Evolutionary conservation across 2,329 filamentous ascomycete genomes (phyloP).

Genomic region (Neophaeococcomyces aloes): DNA sequence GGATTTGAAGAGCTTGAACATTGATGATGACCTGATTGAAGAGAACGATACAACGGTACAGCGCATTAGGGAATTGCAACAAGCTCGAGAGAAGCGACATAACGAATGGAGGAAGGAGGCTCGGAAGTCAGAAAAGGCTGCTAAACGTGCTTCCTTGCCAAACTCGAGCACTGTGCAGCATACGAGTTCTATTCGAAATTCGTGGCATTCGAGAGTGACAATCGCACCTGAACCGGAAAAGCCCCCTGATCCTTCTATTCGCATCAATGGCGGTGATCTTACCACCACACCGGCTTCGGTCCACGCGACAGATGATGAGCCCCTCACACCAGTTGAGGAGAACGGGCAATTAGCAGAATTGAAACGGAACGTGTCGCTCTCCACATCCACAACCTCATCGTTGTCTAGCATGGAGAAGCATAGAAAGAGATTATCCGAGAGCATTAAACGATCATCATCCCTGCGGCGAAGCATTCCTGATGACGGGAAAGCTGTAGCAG

Average conservation of each 20-base stretch:
- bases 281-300: slow-evolving; percentile 15
- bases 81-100: slow-evolving; percentile 41
- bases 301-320: slow-evolving; percentile 5
- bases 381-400: background rate
- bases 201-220: slow-evolving; percentile 15
- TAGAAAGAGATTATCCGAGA: slow-evolving; percentile 6
- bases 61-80: slow-evolving; percentile 47
- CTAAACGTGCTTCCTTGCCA: slow-evolving; percentile 14
- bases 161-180: slow-evolving; percentile 14
- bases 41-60: slow-evolving; percentile 48
- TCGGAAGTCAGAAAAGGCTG: slow-evolving; percentile 16
- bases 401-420: slow-evolving; percentile 1
- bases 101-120: slow-evolving; percentile 22
- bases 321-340: slow-evolving; percentile 1
- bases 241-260: slow-evolving; percentile 12
- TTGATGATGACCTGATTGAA: slow-evolving; percentile 31
- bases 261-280: slow-evolving; percentile 13
- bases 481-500: slow-evolving; percentile 77
- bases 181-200: slow-evolving; percentile 15
- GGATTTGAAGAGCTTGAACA: slow-evolving; percentile 31
- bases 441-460: slow-evolving; percentile 3
- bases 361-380: slow-evolving; percentile 1
- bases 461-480: slow-evolving; percentile 16
- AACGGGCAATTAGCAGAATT: slow-evolving; percentile 11
- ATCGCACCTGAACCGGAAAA: slow-evolving; percentile 17